A percentile compares a stretch with the other conserved stretches of the same genome.
phyloP scores from a whole-genome alignment of 768 basidiomycete species.

The Sistotremastrum niveocremeum region DNA sequence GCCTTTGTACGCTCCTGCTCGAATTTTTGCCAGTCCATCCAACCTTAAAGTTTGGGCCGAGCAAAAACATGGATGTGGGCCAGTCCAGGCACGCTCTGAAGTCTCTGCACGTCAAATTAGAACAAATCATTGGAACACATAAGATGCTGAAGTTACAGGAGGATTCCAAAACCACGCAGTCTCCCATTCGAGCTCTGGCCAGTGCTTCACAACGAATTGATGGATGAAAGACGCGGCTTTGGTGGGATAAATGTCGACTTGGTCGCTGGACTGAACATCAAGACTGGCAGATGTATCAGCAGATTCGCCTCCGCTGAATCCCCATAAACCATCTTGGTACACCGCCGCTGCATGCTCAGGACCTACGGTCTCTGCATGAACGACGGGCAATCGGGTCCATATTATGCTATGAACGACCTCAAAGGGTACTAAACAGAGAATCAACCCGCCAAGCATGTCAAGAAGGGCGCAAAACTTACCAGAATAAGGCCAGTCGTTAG shows the following conservation, averaged over 20 bases:
- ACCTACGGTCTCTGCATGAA: slow-evolving; percentile 42
- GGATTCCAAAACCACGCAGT: slow-evolving; percentile 90
- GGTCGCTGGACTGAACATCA: slow-evolving; percentile 20
- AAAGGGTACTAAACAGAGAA: slow-evolving; percentile 35
- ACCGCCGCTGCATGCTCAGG: slow-evolving; percentile 37
- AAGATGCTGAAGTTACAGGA: slow-evolving; percentile 36
- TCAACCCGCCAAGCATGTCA: background rate
- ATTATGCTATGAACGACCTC: slow-evolving; percentile 64
- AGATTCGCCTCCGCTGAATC: slow-evolving; percentile 51
- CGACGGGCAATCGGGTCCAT: slow-evolving; percentile 66
- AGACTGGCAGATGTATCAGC: slow-evolving; percentile 36
- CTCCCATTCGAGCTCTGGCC: slow-evolving; percentile 71
- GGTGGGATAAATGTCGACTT: slow-evolving; percentile 7
- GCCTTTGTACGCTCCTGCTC: background rate
- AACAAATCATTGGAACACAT: background rate
- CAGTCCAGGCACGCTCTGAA: slow-evolving; percentile 71
- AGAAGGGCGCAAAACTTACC: slow-evolving; percentile 24
- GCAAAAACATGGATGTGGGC: slow-evolving; percentile 87
- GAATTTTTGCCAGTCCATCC: too few relatives aligned
- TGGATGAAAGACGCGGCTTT: slow-evolving; percentile 45
- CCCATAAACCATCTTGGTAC: slow-evolving; percentile 67
- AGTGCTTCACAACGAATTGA: slow-evolving; percentile 47
- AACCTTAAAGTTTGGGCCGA: slow-evolving; percentile 26
- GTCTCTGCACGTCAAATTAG: slow-evolving; percentile 31
- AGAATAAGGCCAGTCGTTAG: slow-evolving; percentile 85